These are phyloP conservation scores for Candida lessepsii DNA, from an alignment of 805 yeast species.

Conservation along the genomic window DNA sequence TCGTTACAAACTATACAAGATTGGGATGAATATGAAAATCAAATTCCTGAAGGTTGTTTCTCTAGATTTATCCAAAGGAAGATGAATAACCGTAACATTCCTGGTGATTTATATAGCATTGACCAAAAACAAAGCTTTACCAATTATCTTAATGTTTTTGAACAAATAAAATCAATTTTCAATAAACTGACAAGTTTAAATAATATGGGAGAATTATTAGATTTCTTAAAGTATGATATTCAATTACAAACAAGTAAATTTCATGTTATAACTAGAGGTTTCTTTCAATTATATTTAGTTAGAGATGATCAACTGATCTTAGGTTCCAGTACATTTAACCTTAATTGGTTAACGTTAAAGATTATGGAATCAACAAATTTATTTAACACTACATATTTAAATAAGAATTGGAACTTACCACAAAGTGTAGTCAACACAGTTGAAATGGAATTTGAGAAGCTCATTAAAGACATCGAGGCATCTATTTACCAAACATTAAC, in stretches of 20 bases:
- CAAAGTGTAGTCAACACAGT: conserved; percentile 11
- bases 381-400: conserved; percentile 14
- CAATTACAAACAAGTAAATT: conserved; percentile 20
- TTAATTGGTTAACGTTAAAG: conserved; percentile 25
- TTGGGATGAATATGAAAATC: conserved; percentile 2
- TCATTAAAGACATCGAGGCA: conserved; percentile 48
- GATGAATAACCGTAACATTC: conserved; percentile 37
- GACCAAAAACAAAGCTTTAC: conserved; percentile 21
- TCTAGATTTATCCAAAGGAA: conserved; percentile 38
- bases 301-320: conserved; percentile 61
- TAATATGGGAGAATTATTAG: conserved; percentile 24
- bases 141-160: conserved; percentile 21
- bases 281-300: conserved; percentile 59
- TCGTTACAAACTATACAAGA: conserved; percentile 6
- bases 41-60: conserved; percentile 25
- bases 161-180: conserved; percentile 20
- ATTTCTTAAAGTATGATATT: conserved; percentile 28
- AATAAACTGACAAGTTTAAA: conserved; percentile 17
- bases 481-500: conserved; percentile 35
- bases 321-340: conserved; percentile 37
- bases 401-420: conserved; percentile 14
- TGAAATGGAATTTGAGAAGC: conserved; percentile 18
- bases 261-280: conserved; percentile 57
- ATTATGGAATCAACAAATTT: conserved; percentile 42
- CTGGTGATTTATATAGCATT: conserved; percentile 29